phyloP scores from a whole-genome alignment of 176 grass and related monocot genomes.

The Lolium perenne region DNA sequence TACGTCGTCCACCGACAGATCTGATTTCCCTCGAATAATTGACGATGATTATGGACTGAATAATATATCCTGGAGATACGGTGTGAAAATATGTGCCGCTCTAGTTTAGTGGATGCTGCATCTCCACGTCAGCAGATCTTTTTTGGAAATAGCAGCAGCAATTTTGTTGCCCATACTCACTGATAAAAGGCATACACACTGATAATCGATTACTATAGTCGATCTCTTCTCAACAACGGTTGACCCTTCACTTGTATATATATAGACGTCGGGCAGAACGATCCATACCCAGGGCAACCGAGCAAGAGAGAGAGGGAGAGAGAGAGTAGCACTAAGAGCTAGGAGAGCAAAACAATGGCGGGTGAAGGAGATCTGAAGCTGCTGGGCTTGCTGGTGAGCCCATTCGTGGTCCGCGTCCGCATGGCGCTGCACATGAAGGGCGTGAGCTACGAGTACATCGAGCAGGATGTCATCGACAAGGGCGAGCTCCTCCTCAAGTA shows the following conservation, averaged over 20 bases:
- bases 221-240: no score
- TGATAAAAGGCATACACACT: no score
- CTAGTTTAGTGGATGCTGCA: no score
- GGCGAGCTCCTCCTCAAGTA: constrained; percentile 55
- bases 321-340: neutral
- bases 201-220: no score
- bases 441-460: constrained; percentile 43
- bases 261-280: neutral
- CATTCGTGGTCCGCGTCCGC: constrained; percentile 42
- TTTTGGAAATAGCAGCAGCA: no score
- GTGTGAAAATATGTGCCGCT: no score
- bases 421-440: constrained; percentile 65
- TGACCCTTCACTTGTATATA: neutral
- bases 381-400: constrained; percentile 34
- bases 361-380: constrained; percentile 40
- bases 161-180: no score
- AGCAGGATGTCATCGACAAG: constrained; percentile 44
- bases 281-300: neutral
- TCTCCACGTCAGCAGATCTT: no score
- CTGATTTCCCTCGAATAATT: no score
- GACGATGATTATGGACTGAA: no score
- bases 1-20: no score
- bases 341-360: neutral
- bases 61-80: no score
- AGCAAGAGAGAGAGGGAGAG: neutral